phyloP scores from a whole-genome alignment of 805 yeast species.

The Lachancea kluyveri region DNA sequence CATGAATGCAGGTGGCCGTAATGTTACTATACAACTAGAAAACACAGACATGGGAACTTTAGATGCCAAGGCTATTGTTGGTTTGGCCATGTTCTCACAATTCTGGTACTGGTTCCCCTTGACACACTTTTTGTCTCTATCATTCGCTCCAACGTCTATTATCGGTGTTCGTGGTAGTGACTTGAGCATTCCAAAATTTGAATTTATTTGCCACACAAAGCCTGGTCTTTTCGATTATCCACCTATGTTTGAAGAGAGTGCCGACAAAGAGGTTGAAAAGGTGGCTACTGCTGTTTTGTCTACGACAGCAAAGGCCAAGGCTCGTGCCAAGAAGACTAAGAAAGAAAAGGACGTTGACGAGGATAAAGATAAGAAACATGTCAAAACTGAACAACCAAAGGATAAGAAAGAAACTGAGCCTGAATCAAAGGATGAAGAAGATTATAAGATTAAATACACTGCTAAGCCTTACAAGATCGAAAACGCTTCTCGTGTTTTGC shows the following conservation, averaged over 20 bases:
- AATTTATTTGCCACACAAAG: conserved; percentile 74
- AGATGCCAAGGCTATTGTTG: conserved; percentile 87
- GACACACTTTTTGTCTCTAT: conserved; percentile 84
- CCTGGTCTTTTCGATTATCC: conserved; percentile 83
- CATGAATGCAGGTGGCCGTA: conserved; percentile 97
- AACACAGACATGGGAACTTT: conserved; percentile 84
- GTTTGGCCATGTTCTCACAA: conserved; percentile 82
- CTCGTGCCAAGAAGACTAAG: conserved; percentile 69
- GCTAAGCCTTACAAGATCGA: conserved; percentile 62
- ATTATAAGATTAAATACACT: conserved; percentile 44
- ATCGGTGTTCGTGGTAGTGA: conserved; percentile 76
- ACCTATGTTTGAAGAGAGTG: conserved; percentile 73
- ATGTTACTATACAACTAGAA: conserved; percentile 89
- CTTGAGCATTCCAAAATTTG: conserved; percentile 79
- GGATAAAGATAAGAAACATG: conserved; percentile 26
- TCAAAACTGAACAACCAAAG: conserved; percentile 16
- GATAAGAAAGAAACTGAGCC: conserved; percentile 21
- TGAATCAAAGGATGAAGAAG: conserved; percentile 22
- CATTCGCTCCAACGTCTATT: conserved; percentile 88
- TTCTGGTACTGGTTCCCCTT: conserved; percentile 99
- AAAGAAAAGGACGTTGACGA: conserved; percentile 44
- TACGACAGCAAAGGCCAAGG: conserved; percentile 90
- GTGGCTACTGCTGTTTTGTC: conserved; percentile 90
- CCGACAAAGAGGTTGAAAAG: conserved; percentile 80
- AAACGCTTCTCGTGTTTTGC: conserved; percentile 84